phyloP scores from a whole-genome alignment of 768 basidiomycete species.

The Pilatotrama ljubarskyi region DNA sequence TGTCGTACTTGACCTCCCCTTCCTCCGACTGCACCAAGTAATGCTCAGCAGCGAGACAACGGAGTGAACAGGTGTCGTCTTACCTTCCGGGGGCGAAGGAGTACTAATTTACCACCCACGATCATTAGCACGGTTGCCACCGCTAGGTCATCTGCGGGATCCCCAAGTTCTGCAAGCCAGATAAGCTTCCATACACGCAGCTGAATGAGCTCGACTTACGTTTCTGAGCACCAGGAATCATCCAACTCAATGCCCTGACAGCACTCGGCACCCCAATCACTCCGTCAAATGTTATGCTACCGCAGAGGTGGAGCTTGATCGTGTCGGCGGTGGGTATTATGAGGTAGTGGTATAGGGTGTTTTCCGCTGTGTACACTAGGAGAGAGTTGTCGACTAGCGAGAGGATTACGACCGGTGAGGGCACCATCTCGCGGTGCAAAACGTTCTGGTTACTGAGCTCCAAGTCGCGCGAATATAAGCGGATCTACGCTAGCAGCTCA shows the following conservation, averaged over 20 bases:
- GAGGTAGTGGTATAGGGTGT: slow-evolving; percentile 89
- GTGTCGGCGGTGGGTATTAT: slow-evolving; percentile 82
- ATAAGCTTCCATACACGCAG: not conserved
- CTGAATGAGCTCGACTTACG: slow-evolving; percentile 49
- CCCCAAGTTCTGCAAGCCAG: slow-evolving; percentile 73
- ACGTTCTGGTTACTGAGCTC: slow-evolving; percentile 83
- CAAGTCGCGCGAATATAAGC: slow-evolving; percentile 90
- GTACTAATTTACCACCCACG: slow-evolving; percentile 86
- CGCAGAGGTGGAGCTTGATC: slow-evolving; percentile 87
- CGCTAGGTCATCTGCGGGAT: slow-evolving; percentile 88
- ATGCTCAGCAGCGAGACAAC: not conserved
- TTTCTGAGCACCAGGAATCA: slow-evolving; percentile 92
- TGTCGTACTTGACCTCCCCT: slow-evolving; percentile 93
- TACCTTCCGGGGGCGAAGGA: slow-evolving; percentile 88
- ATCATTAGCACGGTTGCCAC: slow-evolving; percentile 96
- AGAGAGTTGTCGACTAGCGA: slow-evolving; percentile 95
- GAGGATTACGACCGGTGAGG: slow-evolving; percentile 79
- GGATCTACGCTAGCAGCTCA: slow-evolving; percentile 54
- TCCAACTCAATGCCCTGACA: slow-evolving; percentile 93
- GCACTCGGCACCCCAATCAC: slow-evolving; percentile 82
- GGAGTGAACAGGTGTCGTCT: not conserved
- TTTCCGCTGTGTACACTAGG: slow-evolving; percentile 92
- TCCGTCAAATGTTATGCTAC: slow-evolving; percentile 91
- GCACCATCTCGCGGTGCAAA: slow-evolving; percentile 75
- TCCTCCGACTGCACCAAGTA: slow-evolving; percentile 59